A percentile compares a stretch with the other conserved stretches of the same genome.
Conservation (phyloP, 306 rosid species). For the Rubus idaeus region DNA sequence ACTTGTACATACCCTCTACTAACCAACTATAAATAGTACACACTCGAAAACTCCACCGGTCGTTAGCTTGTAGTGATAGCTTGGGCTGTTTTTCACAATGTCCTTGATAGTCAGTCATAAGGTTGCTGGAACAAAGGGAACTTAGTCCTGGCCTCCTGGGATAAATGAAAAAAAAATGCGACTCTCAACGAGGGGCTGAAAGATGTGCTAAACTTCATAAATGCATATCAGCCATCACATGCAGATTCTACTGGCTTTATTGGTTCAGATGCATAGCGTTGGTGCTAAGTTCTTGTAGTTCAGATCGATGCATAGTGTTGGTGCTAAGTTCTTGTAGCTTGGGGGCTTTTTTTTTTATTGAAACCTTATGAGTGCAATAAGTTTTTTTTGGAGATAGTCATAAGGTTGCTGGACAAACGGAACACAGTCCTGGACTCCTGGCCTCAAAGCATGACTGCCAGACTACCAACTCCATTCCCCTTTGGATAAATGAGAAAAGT, state of each 20-base stretch:
- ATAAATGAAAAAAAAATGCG: neutral
- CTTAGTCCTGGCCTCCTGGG: neutral
- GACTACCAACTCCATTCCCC: neutral
- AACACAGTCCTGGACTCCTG: neutral
- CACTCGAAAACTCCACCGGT: too few species aligned
- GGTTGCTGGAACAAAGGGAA: neutral
- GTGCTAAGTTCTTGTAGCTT: too few species aligned
- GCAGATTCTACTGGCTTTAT: neutral
- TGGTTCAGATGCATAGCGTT: neutral
- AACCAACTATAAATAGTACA: too few species aligned
- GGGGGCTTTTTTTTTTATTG: neutral
- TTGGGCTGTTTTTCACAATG: conserved; percentile 7
- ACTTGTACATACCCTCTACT: too few species aligned
- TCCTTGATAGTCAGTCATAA: neutral
- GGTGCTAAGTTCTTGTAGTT: neutral
- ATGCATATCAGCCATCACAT: neutral
- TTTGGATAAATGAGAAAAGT: neutral
- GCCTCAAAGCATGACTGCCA: neutral
- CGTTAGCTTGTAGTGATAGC: conserved; percentile 19
- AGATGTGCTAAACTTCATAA: neutral
- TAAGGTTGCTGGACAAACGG: neutral
- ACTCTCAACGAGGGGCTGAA: neutral
- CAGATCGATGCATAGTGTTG: too few species aligned
- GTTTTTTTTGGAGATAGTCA: neutral
- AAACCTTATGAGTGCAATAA: too few species aligned